These are phyloP conservation scores for Solanum pennellii DNA, from an alignment of 257 asterid genomes.

Conservation along the genomic window DNA sequence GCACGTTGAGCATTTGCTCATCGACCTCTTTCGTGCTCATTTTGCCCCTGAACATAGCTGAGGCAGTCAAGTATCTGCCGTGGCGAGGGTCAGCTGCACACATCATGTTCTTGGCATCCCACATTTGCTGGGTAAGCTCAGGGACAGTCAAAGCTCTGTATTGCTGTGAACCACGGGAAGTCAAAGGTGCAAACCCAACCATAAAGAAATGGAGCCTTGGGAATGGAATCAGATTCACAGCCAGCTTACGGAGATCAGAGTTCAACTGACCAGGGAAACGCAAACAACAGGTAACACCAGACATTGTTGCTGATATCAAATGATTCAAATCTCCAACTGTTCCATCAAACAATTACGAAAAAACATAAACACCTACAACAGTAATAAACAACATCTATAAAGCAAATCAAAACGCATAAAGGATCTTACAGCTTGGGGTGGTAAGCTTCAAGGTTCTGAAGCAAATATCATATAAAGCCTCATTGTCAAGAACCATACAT, in stretches of 20 bases:
- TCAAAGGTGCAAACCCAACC: background rate
- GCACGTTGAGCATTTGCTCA: background rate
- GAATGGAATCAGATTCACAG: background rate
- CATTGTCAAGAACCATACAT: background rate
- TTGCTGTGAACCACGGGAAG: background rate
- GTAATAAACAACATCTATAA: background rate
- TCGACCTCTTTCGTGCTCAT: background rate
- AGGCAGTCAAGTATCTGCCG: background rate
- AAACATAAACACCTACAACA: background rate
- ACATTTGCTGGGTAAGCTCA: background rate
- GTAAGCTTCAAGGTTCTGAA: background rate
- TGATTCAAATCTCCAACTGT: background rate
- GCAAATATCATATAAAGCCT: background rate
- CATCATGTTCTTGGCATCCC: slow-evolving; percentile 1
- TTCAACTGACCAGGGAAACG: background rate
- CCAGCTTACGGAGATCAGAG: background rate
- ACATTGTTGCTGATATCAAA: background rate
- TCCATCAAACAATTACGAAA: background rate
- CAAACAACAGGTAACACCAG: background rate
- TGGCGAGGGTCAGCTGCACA: background rate
- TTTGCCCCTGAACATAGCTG: background rate
- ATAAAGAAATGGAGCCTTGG: slow-evolving; percentile 1
- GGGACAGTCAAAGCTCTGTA: background rate
- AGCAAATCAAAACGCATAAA: background rate
- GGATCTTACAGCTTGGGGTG: background rate